These are phyloP conservation scores for Penicillium aurantiogriseum DNA, from an alignment of 2,329 filamentous ascomycete genomes.

Conservation along the genomic window DNA sequence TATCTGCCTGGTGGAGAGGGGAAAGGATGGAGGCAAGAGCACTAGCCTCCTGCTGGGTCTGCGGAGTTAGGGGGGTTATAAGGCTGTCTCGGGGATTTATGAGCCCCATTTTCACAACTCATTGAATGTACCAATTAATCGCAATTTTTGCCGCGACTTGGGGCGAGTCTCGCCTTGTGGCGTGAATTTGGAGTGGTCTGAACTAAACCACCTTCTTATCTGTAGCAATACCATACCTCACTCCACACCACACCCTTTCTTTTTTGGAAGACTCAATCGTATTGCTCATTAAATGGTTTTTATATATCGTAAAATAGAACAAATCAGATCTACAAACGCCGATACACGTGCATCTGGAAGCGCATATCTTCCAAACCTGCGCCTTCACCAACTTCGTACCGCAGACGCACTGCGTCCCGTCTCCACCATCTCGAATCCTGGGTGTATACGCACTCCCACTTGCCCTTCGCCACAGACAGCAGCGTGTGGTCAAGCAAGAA, in stretches of 20 bases:
- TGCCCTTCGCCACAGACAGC: constrained; percentile 47
- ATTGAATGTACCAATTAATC: constrained; percentile 29
- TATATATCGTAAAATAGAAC: constrained; percentile 2
- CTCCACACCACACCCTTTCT: constrained; percentile 14
- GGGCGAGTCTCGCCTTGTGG: constrained; percentile 31
- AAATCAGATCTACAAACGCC: constrained; percentile 31
- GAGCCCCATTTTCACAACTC: constrained; percentile 12
- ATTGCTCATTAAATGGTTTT: constrained; percentile 7
- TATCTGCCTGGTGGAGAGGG: constrained; percentile 75
- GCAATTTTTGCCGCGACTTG: constrained; percentile 24
- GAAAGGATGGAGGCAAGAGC: constrained; percentile 59
- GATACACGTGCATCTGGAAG: constrained; percentile 86
- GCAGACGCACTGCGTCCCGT: constrained; percentile 58
- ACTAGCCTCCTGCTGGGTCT: constrained; percentile 67
- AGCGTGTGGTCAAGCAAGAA: constrained; percentile 87
- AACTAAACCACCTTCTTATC: constrained; percentile 21
- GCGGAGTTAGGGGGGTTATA: constrained; percentile 48
- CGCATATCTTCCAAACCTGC: constrained; percentile 91
- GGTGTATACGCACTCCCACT: constrained; percentile 73
- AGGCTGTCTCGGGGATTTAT: constrained; percentile 10
- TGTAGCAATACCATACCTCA: constrained; percentile 31
- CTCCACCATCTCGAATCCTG: constrained; percentile 86
- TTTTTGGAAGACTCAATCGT: constrained; percentile 4
- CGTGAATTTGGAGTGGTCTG: constrained; percentile 28
- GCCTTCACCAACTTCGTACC: constrained; percentile 83